These are phyloP conservation scores for Wallemia ichthyophaga DNA, from an alignment of 1,284 basidiomycete species.

Conservation along the genomic window DNA sequence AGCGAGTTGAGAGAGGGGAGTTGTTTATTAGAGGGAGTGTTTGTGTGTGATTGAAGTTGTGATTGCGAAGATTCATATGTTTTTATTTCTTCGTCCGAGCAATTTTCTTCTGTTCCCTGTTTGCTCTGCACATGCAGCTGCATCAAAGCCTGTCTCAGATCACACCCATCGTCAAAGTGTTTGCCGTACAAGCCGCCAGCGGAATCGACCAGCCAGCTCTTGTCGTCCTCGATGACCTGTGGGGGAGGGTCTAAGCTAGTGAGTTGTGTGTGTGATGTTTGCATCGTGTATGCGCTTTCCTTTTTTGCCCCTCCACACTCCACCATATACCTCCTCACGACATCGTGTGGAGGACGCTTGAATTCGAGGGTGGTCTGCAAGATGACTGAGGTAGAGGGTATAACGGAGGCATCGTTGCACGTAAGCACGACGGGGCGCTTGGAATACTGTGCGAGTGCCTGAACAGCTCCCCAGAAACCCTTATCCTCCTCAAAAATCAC, in stretches of 20 bases:
- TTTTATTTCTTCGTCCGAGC: too few species aligned
- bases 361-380: not conserved
- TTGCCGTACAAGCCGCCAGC: not conserved
- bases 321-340: not conserved
- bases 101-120: not conserved
- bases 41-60: too few species aligned
- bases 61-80: too few species aligned
- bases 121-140: not conserved
- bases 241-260: not conserved
- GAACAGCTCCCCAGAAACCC: slow-evolving; percentile 68
- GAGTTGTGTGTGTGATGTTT: not conserved
- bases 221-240: not conserved
- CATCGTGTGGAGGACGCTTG: not conserved
- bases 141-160: not conserved
- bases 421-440: slow-evolving; percentile 64
- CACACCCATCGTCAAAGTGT: not conserved
- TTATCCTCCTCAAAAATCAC: slow-evolving; percentile 65
- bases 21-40: too few species aligned
- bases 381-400: not conserved
- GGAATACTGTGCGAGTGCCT: slow-evolving; percentile 46
- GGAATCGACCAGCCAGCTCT: not conserved
- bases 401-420: slow-evolving; percentile 41
- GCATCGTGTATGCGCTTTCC: too few species aligned
- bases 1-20: too few species aligned
- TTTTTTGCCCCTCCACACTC: not conserved